Evolutionary conservation across 169 alveolate species (phyloP).

Genomic region (Plasmodium yoelii): DNA sequence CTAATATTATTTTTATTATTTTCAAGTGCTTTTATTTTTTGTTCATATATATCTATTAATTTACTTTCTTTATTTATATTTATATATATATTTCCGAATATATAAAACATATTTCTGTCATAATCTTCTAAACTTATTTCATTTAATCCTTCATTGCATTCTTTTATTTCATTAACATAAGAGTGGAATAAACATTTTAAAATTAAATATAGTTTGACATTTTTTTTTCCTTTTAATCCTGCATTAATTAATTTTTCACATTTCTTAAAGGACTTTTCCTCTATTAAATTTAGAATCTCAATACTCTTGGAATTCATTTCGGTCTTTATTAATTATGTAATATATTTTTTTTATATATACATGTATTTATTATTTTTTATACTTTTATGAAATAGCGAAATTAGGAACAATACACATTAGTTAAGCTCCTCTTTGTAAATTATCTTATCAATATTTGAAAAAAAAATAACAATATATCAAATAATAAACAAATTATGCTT

Average conservation of each 20-base stretch:
- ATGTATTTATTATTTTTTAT: too few relatives aligned
- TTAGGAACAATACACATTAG: too few relatives aligned
- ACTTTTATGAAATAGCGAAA: too few relatives aligned
- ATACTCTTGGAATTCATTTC: constrained; percentile 53
- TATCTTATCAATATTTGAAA: too few relatives aligned
- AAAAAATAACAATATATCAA: too few relatives aligned
- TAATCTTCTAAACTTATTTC: constrained; percentile 14
- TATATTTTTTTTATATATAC: too few relatives aligned
- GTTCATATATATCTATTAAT: constrained; percentile 41
- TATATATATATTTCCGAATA: constrained; percentile 32
- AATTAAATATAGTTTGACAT: constrained; percentile 34
- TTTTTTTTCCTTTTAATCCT: constrained; percentile 51
- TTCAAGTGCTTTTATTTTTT: constrained; percentile 18
- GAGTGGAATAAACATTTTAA: constrained; percentile 57
- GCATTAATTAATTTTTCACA: constrained; percentile 39
- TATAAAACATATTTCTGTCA: constrained; percentile 42
- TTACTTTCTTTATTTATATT: constrained; percentile 42
- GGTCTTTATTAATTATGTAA: neutral
- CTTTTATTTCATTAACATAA: constrained; percentile 41
- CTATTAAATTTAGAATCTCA: constrained; percentile 48
- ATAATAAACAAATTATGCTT: too few relatives aligned
- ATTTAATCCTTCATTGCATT: constrained; percentile 25
- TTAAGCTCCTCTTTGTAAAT: too few relatives aligned
- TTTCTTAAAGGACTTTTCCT: constrained; percentile 55
- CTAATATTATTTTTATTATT: neutral